These are phyloP conservation scores for Zostera marina DNA, from an alignment of 116 monocot genomes.

Conservation along the genomic window DNA sequence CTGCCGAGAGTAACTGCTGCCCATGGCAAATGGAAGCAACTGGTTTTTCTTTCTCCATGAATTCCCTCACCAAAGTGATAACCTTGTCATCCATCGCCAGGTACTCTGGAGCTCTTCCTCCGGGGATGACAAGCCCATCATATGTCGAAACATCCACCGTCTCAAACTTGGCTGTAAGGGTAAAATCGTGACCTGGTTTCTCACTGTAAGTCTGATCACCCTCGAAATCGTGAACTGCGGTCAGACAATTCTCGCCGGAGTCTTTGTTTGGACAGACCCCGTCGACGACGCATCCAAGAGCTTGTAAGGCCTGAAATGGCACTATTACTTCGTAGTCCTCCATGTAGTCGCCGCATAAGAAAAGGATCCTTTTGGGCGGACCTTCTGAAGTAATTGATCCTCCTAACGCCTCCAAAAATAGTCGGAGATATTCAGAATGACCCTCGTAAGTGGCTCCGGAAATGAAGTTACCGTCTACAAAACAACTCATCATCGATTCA, in stretches of 20 bases:
- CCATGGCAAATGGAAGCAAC: constrained; percentile 97
- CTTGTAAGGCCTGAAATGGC: constrained; percentile 75
- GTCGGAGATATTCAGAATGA: constrained; percentile 63
- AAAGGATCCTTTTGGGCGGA: constrained; percentile 53
- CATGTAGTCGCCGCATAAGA: constrained; percentile 93
- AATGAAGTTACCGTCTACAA: constrained; percentile 59
- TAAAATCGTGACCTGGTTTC: constrained; percentile 77
- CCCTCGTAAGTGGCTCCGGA: constrained; percentile 49
- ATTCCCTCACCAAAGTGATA: constrained; percentile 17
- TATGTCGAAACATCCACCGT: constrained; percentile 36
- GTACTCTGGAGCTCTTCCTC: constrained; percentile 48
- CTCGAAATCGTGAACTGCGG: constrained; percentile 94
- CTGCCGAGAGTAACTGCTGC: constrained; percentile 83
- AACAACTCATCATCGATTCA: constrained; percentile 30
- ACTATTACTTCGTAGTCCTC: constrained; percentile 97
- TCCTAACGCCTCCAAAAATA: constrained; percentile 62
- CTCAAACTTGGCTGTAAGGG: constrained; percentile 43
- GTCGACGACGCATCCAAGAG: constrained; percentile 72
- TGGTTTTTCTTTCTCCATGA: constrained; percentile 61
- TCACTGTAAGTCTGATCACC: constrained; percentile 95
- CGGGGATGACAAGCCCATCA: constrained; percentile 19
- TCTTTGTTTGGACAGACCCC: constrained; percentile 62
- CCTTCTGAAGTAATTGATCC: constrained; percentile 32
- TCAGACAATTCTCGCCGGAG: constrained; percentile 62
- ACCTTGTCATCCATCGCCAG: constrained; percentile 71